Evolutionary conservation across 2,329 filamentous ascomycete species (phyloP).

Genomic region (Coniochaeta sp.): DNA sequence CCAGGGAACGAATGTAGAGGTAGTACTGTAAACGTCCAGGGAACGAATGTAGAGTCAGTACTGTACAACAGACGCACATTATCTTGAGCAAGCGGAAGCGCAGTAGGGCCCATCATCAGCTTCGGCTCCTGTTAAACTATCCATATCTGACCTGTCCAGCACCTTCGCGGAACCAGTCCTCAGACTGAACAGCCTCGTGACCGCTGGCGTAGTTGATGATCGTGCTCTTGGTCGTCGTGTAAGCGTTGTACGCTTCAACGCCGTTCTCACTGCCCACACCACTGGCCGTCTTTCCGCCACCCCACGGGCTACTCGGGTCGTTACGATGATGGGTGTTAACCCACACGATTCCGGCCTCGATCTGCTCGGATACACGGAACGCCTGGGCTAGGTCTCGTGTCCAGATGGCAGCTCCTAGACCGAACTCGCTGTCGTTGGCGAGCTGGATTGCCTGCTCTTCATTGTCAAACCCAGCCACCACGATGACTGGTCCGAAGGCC

Average conservation of each 20-base stretch:
- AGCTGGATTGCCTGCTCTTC: conserved; percentile 64
- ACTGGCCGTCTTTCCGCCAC: conserved; percentile 53
- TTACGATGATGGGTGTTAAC: conserved; percentile 62
- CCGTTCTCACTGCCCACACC: conserved; percentile 71
- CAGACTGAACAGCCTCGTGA: conserved; percentile 40
- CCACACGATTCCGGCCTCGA: conserved; percentile 59
- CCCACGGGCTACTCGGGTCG: conserved; percentile 66
- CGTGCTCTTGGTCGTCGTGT: conserved; percentile 57
- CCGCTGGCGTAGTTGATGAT: conserved; percentile 60
- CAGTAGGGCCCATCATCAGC: no score
- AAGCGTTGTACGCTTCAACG: conserved; percentile 53
- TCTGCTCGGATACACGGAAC: conserved; percentile 62
- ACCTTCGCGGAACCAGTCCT: conserved; percentile 64
- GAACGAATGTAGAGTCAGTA: no score
- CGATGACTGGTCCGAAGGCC: conserved; percentile 76
- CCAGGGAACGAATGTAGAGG: no score
- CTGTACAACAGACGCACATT: no score
- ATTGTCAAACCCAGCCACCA: conserved; percentile 67
- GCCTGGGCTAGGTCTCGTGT: conserved; percentile 68
- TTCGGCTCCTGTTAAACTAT: no score
- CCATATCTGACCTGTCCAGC: conserved; percentile 53
- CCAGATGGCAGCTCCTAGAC: conserved; percentile 71
- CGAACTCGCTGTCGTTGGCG: conserved; percentile 69
- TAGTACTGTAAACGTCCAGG: no score
- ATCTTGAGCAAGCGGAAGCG: no score